Evolutionary conservation across 2,329 filamentous ascomycete genomes (phyloP).

Genomic region (Nothomitra cinnamomea): DNA sequence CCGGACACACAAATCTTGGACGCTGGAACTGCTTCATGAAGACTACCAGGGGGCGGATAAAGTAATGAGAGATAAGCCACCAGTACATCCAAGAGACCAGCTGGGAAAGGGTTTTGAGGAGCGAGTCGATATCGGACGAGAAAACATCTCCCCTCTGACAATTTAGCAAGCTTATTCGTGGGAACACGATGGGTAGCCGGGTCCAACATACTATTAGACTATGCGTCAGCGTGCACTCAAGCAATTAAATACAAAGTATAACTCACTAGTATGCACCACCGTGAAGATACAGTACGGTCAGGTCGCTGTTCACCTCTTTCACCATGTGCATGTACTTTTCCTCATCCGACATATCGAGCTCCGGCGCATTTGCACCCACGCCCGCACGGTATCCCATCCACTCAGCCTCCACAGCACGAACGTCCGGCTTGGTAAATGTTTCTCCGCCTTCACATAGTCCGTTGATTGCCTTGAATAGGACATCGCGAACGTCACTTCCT

Average conservation of each 20-base stretch:
- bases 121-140: constrained; percentile 59
- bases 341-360: constrained; percentile 41
- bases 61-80: constrained; percentile 56
- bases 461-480: constrained; percentile 40
- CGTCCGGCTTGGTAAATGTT: constrained; percentile 31
- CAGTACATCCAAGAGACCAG: constrained; percentile 55
- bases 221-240: background rate
- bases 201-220: constrained; percentile 30
- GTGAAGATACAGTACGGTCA: constrained; percentile 57
- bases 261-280: constrained; percentile 49
- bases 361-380: constrained; percentile 31
- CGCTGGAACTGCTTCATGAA: constrained; percentile 47
- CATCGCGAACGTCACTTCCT: constrained; percentile 36
- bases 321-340: constrained; percentile 51
- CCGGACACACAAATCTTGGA: constrained; percentile 53
- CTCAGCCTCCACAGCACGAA: constrained; percentile 47
- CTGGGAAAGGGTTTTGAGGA: constrained; percentile 58
- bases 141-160: constrained; percentile 51
- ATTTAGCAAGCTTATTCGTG: constrained; percentile 43
- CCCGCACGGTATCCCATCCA: constrained; percentile 54
- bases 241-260: background rate
- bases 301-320: constrained; percentile 44
- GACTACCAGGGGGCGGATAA: constrained; percentile 49
- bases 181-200: constrained; percentile 46
- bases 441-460: constrained; percentile 28